Percentiles rank a stretch among this genome's conserved stretches.
phyloP scores from a whole-genome alignment of 805 yeast species.

The Metschnikowia continentalis region DNA sequence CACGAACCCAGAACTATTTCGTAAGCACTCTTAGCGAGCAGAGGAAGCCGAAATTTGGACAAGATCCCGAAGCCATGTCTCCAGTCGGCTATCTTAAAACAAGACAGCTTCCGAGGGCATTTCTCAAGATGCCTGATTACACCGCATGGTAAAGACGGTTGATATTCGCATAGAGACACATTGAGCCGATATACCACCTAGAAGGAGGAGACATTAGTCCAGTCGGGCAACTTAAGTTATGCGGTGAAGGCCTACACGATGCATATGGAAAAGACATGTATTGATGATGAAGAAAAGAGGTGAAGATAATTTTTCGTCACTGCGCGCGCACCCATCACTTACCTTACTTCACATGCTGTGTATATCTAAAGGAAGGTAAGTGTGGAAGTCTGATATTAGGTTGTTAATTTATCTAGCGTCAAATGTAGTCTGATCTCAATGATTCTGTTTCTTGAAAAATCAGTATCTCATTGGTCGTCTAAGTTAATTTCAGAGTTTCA shows the following conservation, averaged over 20 bases:
- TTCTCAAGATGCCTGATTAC: neutral
- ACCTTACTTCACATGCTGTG: neutral
- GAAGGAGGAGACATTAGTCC: conserved; percentile 23
- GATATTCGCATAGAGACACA: conserved; percentile 47
- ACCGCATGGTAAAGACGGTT: conserved; percentile 8
- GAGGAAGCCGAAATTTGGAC: neutral
- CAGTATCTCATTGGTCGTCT: no score
- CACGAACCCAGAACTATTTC: neutral
- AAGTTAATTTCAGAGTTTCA: no score
- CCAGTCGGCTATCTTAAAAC: neutral
- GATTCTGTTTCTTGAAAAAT: no score
- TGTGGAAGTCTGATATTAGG: no score
- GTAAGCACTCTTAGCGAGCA: neutral
- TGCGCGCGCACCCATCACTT: neutral
- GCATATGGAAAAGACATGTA: conserved; percentile 1
- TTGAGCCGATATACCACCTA: conserved; percentile 38
- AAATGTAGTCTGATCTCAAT: no score
- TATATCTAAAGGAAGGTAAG: neutral
- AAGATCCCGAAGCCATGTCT: neutral
- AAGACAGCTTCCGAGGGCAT: neutral
- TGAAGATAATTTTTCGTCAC: neutral
- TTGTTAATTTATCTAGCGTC: no score
- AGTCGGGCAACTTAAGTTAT: conserved; percentile 47
- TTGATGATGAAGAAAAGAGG: neutral
- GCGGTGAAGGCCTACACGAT: conserved; percentile 19